Evolutionary conservation across 2,329 filamentous ascomycete species (phyloP), one percentile per base, ranked within the genome.

Genomic region (Phaeosphaeriaceae sp.): DNA sequence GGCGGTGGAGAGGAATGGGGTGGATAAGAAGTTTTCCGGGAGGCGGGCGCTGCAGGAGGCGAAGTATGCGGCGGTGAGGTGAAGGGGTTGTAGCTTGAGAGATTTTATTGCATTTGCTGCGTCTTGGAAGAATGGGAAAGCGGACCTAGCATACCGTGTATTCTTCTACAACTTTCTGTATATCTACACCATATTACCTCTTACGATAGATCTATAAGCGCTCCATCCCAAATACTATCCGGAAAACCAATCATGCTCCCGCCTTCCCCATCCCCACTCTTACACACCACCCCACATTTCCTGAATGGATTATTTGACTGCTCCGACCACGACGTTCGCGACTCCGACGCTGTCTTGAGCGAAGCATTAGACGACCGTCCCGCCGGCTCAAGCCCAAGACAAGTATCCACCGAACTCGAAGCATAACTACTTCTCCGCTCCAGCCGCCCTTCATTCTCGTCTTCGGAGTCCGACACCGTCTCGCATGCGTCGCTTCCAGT

Each of bases 1-100:
- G 7, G 68, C 66, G 4, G 31, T 71, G 27, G 31, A 48, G 11
- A 45, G 41, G 4, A 62, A 65, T 45, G 53, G 48, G 2, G 62
- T 69, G 25, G 62, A 71, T n/a, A 27, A 36, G 13, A 65, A 50
- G 22, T 66, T 65, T 31, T 48, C 60, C 22, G 66, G 66, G 15
- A 56, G 61, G 36, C 65, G 64, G 42, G 69, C 65, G 5, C 56
- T 71, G 41, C 57, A 60, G 3, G 65, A 71, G 48, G 69, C 65
- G 27, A 66, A 53, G 19, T 45, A 40, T 19, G 41, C 36, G 17
- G 53, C 52, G 46, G 44, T 36, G 21, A 15, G 13, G 15, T 58
- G 22, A 51, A 36, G 31, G 3, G 9, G 11, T 6, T 36, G 11
- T 36, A 13, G 31, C 9, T 36, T 13, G 7, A 7, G 11, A 3